Evolutionary conservation across 345 rosid species (phyloP), one percentile per base, ranked within the genome.

Genomic region (Carallia brachiata): DNA sequence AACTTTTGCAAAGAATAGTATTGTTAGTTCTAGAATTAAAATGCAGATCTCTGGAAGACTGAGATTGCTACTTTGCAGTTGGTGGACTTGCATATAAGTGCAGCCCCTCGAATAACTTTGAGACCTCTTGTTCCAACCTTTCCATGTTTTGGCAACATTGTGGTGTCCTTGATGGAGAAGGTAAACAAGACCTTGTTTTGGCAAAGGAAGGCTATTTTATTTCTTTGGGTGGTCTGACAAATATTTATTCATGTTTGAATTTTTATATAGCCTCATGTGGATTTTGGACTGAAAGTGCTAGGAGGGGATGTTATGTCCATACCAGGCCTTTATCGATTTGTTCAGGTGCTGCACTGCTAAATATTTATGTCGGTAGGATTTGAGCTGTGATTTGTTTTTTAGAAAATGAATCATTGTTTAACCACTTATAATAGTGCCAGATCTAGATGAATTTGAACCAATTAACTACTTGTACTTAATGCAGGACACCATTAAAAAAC

Each of bases 291-390:
- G 65, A 81, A 79, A 73, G 74, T 90, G 63, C 84, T 85, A 36
- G 96, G 96, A 71, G 96, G 91, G 47, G 96, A 90, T 81, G 59
- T 90, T 70, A 90, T 90, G 93, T 84, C 96, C 44, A 87, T 90
- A 74, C 93, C 93, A 0, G 91, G 90, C 65, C 85, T 90, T 66
- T 88, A 88, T 83, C 87, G 79, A 60, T 80, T 84, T 69, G 83
- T 90, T 86, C 96, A 90, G 96, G 96, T 90, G 88, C 85, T 90
- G 47, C 70, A 79, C 79, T 73, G 84, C 75, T 80, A 76, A 12
- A 80, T 75, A 76, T 76, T 82, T 77, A 47, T 64, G 56, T 76
- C 58, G 55, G 73, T 81, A 78, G 82, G 83, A 73, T 78, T 56
- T 52, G 62, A 60, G 70, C 65, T 57, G 52, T 34, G 70, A 53